phyloP scores from a whole-genome alignment of 2,329 filamentous ascomycete species.

The Verticillium alfalfae region DNA sequence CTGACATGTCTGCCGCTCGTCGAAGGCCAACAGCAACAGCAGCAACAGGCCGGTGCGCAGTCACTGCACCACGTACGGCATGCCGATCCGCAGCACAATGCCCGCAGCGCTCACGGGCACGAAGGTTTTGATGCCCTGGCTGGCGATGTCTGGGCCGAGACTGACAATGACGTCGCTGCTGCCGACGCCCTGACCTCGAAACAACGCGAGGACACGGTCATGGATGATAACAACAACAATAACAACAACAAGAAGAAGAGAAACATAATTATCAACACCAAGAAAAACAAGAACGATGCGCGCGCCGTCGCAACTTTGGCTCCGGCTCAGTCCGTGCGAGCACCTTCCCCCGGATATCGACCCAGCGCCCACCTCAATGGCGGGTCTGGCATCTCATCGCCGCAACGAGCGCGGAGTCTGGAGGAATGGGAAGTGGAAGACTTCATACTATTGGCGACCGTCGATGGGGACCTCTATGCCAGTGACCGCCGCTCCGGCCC shows the following conservation, averaged over 20 bases:
- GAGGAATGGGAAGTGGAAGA: conserved; percentile 99
- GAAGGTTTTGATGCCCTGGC: conserved; percentile 17
- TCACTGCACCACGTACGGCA: conserved; percentile 4
- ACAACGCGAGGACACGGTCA: conserved; percentile 1
- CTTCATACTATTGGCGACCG: conserved; percentile 99
- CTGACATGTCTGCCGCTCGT: conserved; percentile 50
- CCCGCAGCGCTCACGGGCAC: conserved; percentile 3
- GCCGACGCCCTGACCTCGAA: conserved; percentile 9
- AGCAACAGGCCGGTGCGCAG: conserved; percentile 35
- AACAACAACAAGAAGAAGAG: conserved; percentile 31
- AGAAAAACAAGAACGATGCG: conserved; percentile 58
- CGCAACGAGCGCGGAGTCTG: conserved; percentile 91
- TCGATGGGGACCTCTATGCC: conserved; percentile 94
- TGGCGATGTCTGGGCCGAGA: conserved; percentile 21
- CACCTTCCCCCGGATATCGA: conserved; percentile 67
- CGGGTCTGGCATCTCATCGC: conserved; percentile 67
- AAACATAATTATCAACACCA: conserved; percentile 21
- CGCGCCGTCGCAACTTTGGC: conserved; percentile 97
- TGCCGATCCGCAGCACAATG: conserved; percentile 3
- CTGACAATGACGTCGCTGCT: conserved; percentile 15
- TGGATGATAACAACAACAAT: conserved; percentile 16
- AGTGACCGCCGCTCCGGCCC: conserved; percentile 81
- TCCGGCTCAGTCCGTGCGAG: conserved; percentile 94
- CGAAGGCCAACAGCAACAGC: conserved; percentile 57
- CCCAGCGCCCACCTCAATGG: conserved; percentile 48